phyloP scores from a whole-genome alignment of 2,329 filamentous ascomycete species.

The Myriosclerotinia curreyana region DNA sequence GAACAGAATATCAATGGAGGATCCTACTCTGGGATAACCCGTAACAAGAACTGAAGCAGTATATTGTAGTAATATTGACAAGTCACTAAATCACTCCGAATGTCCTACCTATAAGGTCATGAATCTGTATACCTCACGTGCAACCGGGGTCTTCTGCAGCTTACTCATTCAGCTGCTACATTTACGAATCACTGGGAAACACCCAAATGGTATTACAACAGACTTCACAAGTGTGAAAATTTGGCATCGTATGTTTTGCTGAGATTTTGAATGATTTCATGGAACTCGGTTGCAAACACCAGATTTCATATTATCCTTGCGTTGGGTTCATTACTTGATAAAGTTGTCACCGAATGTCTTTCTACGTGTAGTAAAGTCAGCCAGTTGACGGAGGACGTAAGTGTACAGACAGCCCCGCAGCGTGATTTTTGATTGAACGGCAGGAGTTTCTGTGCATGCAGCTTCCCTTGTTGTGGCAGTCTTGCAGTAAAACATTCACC shows the following conservation, averaged over 20 bases:
- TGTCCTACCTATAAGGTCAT: not conserved
- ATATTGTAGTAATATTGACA: not conserved
- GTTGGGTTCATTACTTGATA: not conserved
- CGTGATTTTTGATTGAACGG: not conserved
- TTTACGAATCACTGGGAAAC: not conserved
- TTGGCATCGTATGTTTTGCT: not conserved
- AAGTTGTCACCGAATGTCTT: no score
- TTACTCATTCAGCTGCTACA: not conserved
- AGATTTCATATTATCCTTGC: not conserved
- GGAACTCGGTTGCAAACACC: not conserved
- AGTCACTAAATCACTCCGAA: not conserved
- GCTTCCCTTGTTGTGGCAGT: not conserved
- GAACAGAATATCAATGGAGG: not conserved
- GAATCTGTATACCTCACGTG: not conserved
- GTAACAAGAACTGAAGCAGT: no score
- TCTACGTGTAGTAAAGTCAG: not conserved
- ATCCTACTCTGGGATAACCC: not conserved
- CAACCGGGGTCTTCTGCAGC: conserved; percentile 1
- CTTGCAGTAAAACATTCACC: not conserved
- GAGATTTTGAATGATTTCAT: not conserved
- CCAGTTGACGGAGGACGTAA: not conserved
- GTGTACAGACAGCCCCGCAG: not conserved
- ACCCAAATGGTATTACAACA: not conserved
- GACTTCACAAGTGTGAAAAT: not conserved
- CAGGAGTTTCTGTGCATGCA: not conserved